Percentiles rank a stretch among this genome's conserved stretches.
Evolutionary conservation across 164 flowering plant genomes (phyloP).

Genomic region (Malania oleifera): DNA sequence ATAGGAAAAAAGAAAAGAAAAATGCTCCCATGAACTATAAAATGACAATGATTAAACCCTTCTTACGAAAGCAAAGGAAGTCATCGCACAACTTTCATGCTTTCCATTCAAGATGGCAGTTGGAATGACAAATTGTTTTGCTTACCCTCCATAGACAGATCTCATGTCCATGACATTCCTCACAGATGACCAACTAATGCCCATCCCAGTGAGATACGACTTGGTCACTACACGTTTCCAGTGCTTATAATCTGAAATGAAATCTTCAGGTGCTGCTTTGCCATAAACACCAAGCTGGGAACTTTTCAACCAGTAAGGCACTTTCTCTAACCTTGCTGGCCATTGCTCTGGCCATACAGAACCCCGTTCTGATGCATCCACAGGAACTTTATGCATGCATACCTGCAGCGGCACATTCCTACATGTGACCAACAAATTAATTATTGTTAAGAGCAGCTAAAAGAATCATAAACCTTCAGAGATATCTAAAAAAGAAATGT

Average conservation of each 20-base stretch:
- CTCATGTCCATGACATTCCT: constrained; percentile 99
- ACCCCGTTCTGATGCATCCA: constrained; percentile 51
- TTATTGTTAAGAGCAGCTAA: neutral
- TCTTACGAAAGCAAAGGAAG: too few relatives aligned
- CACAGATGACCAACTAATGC: constrained; percentile 75
- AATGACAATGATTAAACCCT: neutral
- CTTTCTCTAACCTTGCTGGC: constrained; percentile 66
- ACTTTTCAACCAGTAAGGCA: constrained; percentile 73
- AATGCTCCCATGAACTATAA: neutral
- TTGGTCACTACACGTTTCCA: constrained; percentile 87
- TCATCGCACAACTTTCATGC: neutral
- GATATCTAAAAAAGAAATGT: neutral
- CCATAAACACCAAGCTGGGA: constrained; percentile 92
- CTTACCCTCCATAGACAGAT: constrained; percentile 98
- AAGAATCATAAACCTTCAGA: neutral
- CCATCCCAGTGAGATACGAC: constrained; percentile 71
- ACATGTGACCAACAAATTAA: constrained; percentile 4
- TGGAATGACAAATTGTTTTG: constrained; percentile 4
- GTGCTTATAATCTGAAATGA: constrained; percentile 65
- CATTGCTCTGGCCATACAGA: constrained; percentile 88
- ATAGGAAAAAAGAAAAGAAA: neutral
- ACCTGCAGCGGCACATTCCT: constrained; percentile 89
- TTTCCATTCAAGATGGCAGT: neutral
- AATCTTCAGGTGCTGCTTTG: constrained; percentile 86
- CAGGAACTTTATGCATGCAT: constrained; percentile 80